Base-by-base conservation (phyloP, 2,329 filamentous ascomycete genomes). In the Exophiala mesophila region DNA sequence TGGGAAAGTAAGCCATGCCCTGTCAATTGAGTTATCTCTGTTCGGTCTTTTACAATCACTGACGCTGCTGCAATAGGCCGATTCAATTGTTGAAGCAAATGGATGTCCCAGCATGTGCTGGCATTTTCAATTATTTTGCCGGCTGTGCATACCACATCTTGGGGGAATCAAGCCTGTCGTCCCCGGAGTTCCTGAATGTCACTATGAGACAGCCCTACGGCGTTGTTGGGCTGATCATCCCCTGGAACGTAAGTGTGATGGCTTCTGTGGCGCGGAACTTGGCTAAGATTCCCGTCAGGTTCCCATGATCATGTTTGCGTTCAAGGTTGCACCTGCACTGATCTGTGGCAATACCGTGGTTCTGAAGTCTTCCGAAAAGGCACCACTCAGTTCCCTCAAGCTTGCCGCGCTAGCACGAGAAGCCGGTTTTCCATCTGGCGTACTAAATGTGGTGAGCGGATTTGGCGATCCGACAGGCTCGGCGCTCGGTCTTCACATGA, bases 201-300 rank as follows among this genome's bases (percentile, higher is more conserved):
- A 8, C 29, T 4, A 4, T 41, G 8, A 16, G 38, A 16, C 38
- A 41, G 17, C 38, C 38, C 4, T 33, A 19, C 12, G 38, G 38
- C 9, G 38, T 36, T 5, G 69, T 67, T 0, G 75, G 65, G 1
- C 63, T 63, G 13, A 80, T 80, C 39, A 74, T 78, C 36, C 75
- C 76, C 0, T 79, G 75, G 73, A 78, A 78, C 17, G 34, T 36
- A 30, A n/a, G n/a, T n/a, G n/a, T n/a, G n/a, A n/a, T n/a, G n/a
- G n/a, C n/a, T n/a, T n/a, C n/a, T n/a, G n/a, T n/a, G n/a, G n/a
- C n/a, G n/a, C n/a, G n/a, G n/a, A n/a, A n/a, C n/a, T n/a, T n/a
- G n/a, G n/a, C n/a, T n/a, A n/a, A n/a, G n/a, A n/a, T n/a, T n/a
- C n/a, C n/a, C n/a, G n/a, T n/a, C n/a, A n/a, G n/a, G n/a, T n/a